Evolutionary conservation across 2,329 filamentous ascomycete species (phyloP).

Genomic region (Lasiodiplodia sp.): DNA sequence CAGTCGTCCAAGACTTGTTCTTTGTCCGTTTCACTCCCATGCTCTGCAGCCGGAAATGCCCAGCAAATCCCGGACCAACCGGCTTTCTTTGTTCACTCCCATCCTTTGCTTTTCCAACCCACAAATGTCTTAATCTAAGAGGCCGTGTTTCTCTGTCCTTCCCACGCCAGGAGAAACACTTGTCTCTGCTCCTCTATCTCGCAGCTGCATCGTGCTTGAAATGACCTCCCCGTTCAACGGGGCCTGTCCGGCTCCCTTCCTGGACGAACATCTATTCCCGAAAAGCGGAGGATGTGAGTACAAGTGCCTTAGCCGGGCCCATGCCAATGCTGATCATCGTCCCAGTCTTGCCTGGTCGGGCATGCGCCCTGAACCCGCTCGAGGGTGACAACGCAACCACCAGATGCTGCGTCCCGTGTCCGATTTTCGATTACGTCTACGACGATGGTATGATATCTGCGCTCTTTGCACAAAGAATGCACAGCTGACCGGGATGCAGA

Average conservation of each 20-base stretch:
- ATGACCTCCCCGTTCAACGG: conserved; percentile 14
- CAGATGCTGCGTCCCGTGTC: conserved; percentile 82
- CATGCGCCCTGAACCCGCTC: conserved; percentile 38
- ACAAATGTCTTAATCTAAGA: background rate
- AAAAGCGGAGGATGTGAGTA: conserved; percentile 38
- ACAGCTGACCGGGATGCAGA: conserved; percentile 32
- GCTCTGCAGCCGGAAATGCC: conserved; percentile 18
- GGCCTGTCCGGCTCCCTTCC: conserved; percentile 38
- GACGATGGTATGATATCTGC: conserved; percentile 54
- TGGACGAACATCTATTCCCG: conserved; percentile 36
- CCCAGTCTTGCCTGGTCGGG: conserved; percentile 35
- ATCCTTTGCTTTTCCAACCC: background rate
- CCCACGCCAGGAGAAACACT: background rate
- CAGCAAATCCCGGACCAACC: background rate
- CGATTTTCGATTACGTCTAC: conserved; percentile 76
- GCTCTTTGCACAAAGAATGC: background rate
- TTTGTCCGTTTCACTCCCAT: conserved; percentile 13
- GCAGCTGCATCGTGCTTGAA: too few relatives aligned
- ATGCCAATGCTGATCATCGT: background rate
- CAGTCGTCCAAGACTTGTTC: background rate
- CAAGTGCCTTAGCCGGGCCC: background rate
- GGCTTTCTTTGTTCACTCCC: conserved; percentile 2
- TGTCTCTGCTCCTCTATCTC: background rate
- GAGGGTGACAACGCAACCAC: conserved; percentile 24
- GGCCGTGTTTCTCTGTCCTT: background rate